These are phyloP conservation scores for Fusarium begoniae DNA, from an alignment of 2,329 filamentous ascomycete species.

Conservation along the genomic window DNA sequence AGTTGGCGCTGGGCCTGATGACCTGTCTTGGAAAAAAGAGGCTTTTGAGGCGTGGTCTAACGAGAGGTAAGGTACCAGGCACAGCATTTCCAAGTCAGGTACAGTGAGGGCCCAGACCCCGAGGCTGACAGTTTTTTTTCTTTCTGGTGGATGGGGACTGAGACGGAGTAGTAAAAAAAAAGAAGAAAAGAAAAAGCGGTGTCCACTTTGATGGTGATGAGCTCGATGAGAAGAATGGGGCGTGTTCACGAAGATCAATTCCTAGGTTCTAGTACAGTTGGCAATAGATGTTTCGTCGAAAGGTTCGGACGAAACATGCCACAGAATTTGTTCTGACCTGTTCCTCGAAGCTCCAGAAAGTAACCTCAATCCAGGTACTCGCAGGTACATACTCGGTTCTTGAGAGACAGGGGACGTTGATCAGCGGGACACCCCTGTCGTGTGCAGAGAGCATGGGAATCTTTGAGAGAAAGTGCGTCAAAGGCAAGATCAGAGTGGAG, in stretches of 20 bases:
- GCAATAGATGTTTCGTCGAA: conserved; percentile 6
- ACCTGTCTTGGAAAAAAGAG: conserved; percentile 16
- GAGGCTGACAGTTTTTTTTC: conserved; percentile 2
- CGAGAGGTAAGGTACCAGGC: conserved; percentile 28
- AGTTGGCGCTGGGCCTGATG: conserved; percentile 22
- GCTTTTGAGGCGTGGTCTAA: conserved; percentile 19
- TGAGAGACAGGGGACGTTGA: conserved; percentile 27
- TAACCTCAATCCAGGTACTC: conserved; percentile 20
- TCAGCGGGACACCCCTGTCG: conserved; percentile 34
- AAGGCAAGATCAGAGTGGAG: conserved; percentile 28
- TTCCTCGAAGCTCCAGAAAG: not conserved
- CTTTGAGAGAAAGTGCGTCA: conserved; percentile 20
- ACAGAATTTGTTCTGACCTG: not conserved
- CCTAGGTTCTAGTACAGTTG: not conserved
- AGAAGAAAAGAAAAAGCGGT: conserved; percentile 12
- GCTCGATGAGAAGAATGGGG: not conserved
- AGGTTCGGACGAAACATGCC: conserved; percentile 11
- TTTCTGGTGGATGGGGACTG: not conserved
- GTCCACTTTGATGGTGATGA: not conserved
- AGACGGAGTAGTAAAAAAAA: not conserved
- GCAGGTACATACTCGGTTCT: conserved; percentile 20
- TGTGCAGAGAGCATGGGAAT: conserved; percentile 27
- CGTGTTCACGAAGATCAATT: not conserved
- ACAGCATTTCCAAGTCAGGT: conserved; percentile 17
- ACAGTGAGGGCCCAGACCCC: conserved; percentile 14